Evolutionary conservation across 116 monocot species (phyloP), one percentile per base, ranked within the genome.

Genomic region (Posidonia oceanica): DNA sequence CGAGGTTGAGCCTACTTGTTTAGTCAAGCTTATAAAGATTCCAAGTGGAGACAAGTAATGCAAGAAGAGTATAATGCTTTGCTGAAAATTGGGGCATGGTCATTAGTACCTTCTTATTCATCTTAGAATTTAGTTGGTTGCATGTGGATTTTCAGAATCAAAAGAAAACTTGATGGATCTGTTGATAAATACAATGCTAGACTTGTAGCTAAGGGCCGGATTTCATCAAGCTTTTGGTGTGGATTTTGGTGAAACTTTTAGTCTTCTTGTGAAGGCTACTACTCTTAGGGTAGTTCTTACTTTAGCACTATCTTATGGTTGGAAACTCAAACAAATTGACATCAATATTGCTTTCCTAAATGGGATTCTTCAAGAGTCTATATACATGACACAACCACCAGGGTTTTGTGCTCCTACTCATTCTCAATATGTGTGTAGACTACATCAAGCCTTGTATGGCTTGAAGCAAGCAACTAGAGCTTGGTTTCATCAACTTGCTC

Each of bases 121-220:
- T 13, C 12, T 20, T 21, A 11, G 23, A 68, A 53, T 29, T 7
- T 68, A 16, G 21, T 68, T 21, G 52, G 23, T 3, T 68, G 17
- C 29, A 68, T 52, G 22, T 52, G 68, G 52, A 12, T 68, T n/a
- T 68, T 52, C 53, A 68, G 15, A 12, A n/a, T 54, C 4, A 57
- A 70, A 70, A 29, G 11, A 17, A 56, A 70, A 1, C 0, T 0
- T 7, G 44, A 39, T 70, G 57, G 56, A 3, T 29, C 17, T 16
- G 17, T 70, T n/a, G 55, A 56, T 39, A 11, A 10, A 7, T 39
- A 70, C 57, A 70, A 70, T 23, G 16, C 70, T 5, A 0, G 21
- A 38, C 38, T 70, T 16, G 70, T 70, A 36, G 70, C 70, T 8
- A 58, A 70, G 38, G n/a, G n/a, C n/a, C n/a, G 56, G 54, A 3